phyloP scores from a whole-genome alignment of 2,329 filamentous ascomycete genomes.

The Pseudocercospora eumusae region DNA sequence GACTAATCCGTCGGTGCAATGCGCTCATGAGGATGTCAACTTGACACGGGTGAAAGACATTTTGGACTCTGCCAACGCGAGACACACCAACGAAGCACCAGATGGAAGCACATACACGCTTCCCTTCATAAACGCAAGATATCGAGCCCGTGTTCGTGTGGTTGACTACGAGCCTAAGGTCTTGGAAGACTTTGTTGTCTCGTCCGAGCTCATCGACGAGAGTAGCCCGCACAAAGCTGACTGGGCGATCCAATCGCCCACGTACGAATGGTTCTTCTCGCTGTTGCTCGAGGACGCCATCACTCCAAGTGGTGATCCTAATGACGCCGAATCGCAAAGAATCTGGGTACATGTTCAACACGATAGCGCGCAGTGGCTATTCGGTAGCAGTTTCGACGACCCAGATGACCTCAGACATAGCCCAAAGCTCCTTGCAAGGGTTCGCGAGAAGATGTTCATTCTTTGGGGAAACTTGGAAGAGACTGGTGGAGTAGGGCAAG shows the following conservation, averaged over 20 bases:
- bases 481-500: slow-evolving; percentile 21
- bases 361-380: slow-evolving; percentile 56
- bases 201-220: slow-evolving; percentile 11
- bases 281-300: slow-evolving; percentile 73
- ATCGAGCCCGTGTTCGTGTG: slow-evolving; percentile 70
- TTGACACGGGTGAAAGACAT: slow-evolving; percentile 51
- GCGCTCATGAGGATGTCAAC: slow-evolving; percentile 47
- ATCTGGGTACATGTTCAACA: slow-evolving; percentile 71
- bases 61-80: slow-evolving; percentile 48
- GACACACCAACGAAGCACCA: slow-evolving; percentile 48
- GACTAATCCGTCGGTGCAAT: slow-evolving; percentile 40
- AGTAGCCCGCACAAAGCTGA: slow-evolving; percentile 31
- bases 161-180: slow-evolving; percentile 74
- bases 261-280: slow-evolving; percentile 83
- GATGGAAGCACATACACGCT: slow-evolving; percentile 26
- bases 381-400: slow-evolving; percentile 57
- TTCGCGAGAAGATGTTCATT: slow-evolving; percentile 71
- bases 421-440: slow-evolving; percentile 47
- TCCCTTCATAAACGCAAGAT: slow-evolving; percentile 61
- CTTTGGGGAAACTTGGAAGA: slow-evolving; percentile 89
- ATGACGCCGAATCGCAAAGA: not conserved
- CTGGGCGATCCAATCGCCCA: slow-evolving; percentile 40
- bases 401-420: slow-evolving; percentile 61
- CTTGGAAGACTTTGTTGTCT: slow-evolving; percentile 68
- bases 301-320: not conserved